Evolutionary conservation across 306 rosid species (phyloP), one percentile per base, ranked within the genome.

Genomic region (Begonia masoniana): DNA sequence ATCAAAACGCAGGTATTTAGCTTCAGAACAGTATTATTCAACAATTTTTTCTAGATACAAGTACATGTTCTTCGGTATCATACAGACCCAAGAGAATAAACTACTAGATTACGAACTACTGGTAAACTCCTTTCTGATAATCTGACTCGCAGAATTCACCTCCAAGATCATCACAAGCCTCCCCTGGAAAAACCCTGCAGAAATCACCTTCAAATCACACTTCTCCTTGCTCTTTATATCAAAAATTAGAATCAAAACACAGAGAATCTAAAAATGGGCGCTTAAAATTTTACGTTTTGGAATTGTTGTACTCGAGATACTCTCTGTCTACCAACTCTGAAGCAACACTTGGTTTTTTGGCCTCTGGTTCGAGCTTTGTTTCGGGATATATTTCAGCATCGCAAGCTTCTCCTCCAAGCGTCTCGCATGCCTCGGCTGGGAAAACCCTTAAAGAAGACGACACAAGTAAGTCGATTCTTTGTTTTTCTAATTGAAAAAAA

Each of bases 121-220:
- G 84, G 63, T 67, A 72, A 15, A 80, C 84, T 57, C 86, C 85
- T 52, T 23, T 80, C 77, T 82, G 94, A 76, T 78, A 89, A 43
- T 85, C 95, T 0, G 45, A 74, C 51, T 82, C 95, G 41, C 91
- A 76, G 78, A 89, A 85, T 43, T 13, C 64, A 59, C 97, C 95
- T 62, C 97, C 97, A 57, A 89, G 91, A 76, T 89, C 95, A 76
- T 89, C 97, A 67, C 97, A 89, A 52, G 97, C 97, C 76, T 89
- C 91, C 41, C 65, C 79, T 14, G 42, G 76, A 64, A 89, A 85
- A 36, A 89, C 95, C 79, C 95, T 85, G 83, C 41, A 65, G 12
- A 43, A 59, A 36, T 56, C 39, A 23, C 41, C 7, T 15, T 11
- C 6, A 9, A 52, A 6, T 8, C 3, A 3, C 31, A 31, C 39